Base-by-base conservation (phyloP, 2,329 filamentous ascomycete species). In the Scedosporium aurantiacum region DNA sequence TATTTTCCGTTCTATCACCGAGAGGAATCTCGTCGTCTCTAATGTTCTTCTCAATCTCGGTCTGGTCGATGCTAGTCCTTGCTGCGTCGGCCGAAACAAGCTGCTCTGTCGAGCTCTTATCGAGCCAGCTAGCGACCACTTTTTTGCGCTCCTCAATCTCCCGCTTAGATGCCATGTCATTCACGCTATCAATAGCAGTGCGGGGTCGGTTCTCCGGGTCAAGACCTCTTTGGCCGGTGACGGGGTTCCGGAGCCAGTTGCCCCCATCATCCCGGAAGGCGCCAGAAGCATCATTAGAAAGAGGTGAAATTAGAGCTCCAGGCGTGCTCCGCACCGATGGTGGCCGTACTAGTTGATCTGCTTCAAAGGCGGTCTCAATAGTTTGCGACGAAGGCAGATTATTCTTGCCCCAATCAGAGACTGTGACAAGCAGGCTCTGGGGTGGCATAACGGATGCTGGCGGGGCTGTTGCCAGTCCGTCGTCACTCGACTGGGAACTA, bases 381-480 rank as follows among this genome's bases (percentile, higher is more conserved):
- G 74, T 70, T 58, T 75, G 75, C 37, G 58, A 40, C 27, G 25
- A 12, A 74, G 66, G 0, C 71, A 70, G 68, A 50, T 70, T 74
- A 61, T 75, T 79, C 63, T 74, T 75, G 55, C 77, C 80, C 79
- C 79, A 84, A 64, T 81, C 72, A 1, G 82, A 84, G 57, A 84
- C 79, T 5, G 78, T 82, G 21, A 85, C 79, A 28, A 76, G 76
- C 5, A 82, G 82, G 66, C 82, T 84, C 63, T 75, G 77, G 21
- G 72, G 69, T 37, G 74, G 69, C 76, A 80, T 81, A 60, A 71
- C 67, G 58, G 73, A 66, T 37, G 21, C n/a, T 2, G 27, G 16
- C 23, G 56, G 25, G 16, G 45, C 70, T 2, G 75, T 72, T 3
- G 71, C 74, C 41, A 76, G 66, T 50, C 74, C 75, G 67, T 81